Evolutionary conservation across 1,284 basidiomycete species (phyloP).

Genomic region (Austroboletus rostrupii): DNA sequence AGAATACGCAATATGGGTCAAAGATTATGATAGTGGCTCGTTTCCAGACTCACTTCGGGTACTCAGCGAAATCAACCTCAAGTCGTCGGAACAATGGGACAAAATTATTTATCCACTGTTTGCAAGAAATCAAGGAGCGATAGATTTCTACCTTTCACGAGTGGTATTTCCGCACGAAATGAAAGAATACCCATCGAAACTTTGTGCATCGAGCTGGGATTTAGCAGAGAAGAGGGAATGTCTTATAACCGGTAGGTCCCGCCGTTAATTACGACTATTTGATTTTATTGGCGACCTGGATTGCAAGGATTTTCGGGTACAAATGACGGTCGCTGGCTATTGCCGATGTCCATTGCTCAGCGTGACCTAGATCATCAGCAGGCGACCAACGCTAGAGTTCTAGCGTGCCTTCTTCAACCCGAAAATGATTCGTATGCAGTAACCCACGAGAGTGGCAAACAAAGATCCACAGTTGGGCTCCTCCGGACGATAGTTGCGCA

Average conservation of each 20-base stretch:
- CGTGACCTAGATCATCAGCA: too few species aligned
- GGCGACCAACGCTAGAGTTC: too few species aligned
- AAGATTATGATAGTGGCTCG: background rate
- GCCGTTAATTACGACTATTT: background rate
- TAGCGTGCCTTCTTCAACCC: too few species aligned
- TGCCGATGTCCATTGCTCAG: background rate
- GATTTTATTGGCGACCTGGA: background rate
- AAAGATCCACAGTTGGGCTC: background rate
- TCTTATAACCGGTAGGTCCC: constrained; percentile 1
- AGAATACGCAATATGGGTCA: constrained; percentile 44
- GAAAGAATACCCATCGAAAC: constrained; percentile 42
- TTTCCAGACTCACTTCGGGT: constrained; percentile 26
- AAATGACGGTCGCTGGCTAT: constrained; percentile 3
- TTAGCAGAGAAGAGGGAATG: constrained; percentile 31
- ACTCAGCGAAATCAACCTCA: constrained; percentile 32
- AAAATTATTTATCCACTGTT: constrained; percentile 26
- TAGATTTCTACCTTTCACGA: too few species aligned
- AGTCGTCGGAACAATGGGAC: constrained; percentile 35
- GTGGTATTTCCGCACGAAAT: constrained; percentile 33
- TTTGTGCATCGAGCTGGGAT: constrained; percentile 49
- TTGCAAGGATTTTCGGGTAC: constrained; percentile 11
- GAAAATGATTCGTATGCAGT: background rate
- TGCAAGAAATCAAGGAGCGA: too few species aligned
- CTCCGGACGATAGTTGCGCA: background rate
- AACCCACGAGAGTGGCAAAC: background rate